phyloP scores from a whole-genome alignment of 2,329 filamentous ascomycete species.

The Trichoderma sp. region DNA sequence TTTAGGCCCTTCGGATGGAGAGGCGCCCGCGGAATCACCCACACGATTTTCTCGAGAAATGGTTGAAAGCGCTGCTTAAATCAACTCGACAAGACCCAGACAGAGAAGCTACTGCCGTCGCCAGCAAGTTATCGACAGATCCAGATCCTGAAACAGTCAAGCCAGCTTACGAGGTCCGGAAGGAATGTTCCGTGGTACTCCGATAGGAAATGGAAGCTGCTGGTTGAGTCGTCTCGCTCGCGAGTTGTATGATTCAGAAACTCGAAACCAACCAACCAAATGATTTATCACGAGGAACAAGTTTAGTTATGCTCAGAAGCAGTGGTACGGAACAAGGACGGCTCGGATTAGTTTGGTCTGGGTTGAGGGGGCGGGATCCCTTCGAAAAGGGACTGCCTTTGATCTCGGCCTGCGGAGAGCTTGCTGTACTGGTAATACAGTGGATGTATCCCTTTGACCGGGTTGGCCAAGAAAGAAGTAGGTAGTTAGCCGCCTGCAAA shows the following conservation, averaged over 20 bases:
- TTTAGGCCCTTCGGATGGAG: not conserved
- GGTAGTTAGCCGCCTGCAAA: slow-evolving; percentile 22
- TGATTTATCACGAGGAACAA: not conserved
- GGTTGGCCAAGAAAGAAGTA: slow-evolving; percentile 19
- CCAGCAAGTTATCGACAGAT: slow-evolving; percentile 1
- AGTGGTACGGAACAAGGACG: slow-evolving; percentile 5
- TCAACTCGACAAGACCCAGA: slow-evolving; percentile 10
- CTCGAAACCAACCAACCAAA: slow-evolving; percentile 6
- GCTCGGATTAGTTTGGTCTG: slow-evolving; percentile 6
- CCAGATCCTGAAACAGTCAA: not conserved
- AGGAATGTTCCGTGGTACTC: not conserved
- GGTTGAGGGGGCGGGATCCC: slow-evolving; percentile 18
- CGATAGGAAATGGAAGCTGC: not conserved
- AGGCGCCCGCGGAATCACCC: slow-evolving; percentile 3
- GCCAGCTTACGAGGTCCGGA: not conserved
- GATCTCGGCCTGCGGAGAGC: slow-evolving; percentile 12
- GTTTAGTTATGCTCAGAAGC: not conserved
- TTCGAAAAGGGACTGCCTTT: slow-evolving; percentile 16
- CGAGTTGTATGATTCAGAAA: not conserved
- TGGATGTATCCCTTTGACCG: slow-evolving; percentile 16
- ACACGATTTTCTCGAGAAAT: slow-evolving; percentile 2
- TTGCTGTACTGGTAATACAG: slow-evolving; percentile 5
- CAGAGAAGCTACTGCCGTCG: not conserved
- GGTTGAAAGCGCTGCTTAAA: not conserved
- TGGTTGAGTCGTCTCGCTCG: slow-evolving; percentile 1